Conservation (phyloP, 1,284 basidiomycete species). For the Rhodotorula sp. region DNA sequence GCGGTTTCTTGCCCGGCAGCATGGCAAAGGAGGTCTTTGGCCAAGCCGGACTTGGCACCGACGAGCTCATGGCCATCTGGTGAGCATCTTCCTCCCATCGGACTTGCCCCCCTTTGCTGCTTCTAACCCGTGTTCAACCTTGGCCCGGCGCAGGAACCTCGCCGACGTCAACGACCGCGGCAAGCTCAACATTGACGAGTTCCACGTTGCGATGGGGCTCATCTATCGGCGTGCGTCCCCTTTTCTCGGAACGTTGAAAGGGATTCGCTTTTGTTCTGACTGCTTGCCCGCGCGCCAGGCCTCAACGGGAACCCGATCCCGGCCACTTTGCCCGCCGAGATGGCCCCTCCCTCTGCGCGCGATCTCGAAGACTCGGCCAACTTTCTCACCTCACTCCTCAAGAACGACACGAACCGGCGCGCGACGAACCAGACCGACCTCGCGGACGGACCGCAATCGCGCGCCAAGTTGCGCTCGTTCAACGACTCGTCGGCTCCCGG, state of each 20-base stretch:
- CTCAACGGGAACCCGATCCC: conserved; percentile 92
- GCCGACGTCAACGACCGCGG: conserved; percentile 88
- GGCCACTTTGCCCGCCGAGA: conserved; percentile 78
- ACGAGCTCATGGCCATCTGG: conserved; percentile 94
- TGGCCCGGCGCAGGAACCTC: conserved; percentile 63
- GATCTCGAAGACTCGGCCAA: conserved; percentile 90
- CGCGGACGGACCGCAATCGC: conserved; percentile 25
- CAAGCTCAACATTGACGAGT: conserved; percentile 91
- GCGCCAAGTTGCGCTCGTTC: conserved; percentile 40
- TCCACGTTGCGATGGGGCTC: conserved; percentile 97
- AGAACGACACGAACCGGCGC: conserved; percentile 71
- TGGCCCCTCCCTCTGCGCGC: conserved; percentile 86
- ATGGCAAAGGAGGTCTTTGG: conserved; percentile 93
- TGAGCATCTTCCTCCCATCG: conserved; percentile 51
- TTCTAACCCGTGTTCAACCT: neutral
- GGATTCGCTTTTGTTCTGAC: neutral
- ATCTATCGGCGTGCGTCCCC: conserved; percentile 82
- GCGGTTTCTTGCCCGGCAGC: conserved; percentile 76
- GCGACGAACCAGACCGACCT: conserved; percentile 52
- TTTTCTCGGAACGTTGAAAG: neutral
- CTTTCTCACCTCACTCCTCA: conserved; percentile 84
- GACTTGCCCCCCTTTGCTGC: neutral
- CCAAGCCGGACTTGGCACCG: conserved; percentile 82
- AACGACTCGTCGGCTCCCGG: conserved; percentile 46
- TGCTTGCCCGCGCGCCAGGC: conserved; percentile 54